Conservation (phyloP, 2,329 filamentous ascomycete genomes). For the Colletotrichum melonis region DNA sequence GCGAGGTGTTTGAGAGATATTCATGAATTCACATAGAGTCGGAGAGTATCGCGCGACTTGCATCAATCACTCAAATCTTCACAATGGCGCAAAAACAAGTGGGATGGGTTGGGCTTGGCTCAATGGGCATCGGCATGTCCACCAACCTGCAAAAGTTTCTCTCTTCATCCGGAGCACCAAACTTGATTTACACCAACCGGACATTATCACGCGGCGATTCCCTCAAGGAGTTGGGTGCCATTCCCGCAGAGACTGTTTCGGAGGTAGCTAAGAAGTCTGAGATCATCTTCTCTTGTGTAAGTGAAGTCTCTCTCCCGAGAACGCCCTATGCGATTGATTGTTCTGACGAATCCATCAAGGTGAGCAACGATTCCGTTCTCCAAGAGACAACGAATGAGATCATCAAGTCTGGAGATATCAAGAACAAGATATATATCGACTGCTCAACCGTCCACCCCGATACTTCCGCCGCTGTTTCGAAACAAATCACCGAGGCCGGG, state of each 20-base stretch:
- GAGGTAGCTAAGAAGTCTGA: conserved; percentile 48
- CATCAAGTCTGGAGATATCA: conserved; percentile 45
- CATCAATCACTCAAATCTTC: not conserved
- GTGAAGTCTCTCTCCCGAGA: conserved; percentile 30
- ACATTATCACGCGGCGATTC: conserved; percentile 45
- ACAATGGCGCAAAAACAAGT: conserved; percentile 16
- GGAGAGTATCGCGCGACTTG: too few relatives aligned
- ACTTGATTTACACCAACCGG: conserved; percentile 69
- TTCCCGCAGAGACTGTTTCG: conserved; percentile 46
- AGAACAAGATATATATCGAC: conserved; percentile 38
- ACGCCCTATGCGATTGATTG: not conserved
- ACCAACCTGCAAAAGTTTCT: conserved; percentile 58
- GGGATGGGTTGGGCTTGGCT: conserved; percentile 48
- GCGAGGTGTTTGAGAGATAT: too few relatives aligned
- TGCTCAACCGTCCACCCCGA: conserved; percentile 43
- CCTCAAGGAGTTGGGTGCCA: conserved; percentile 46
- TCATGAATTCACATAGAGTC: not conserved
- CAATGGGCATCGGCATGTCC: conserved; percentile 53
- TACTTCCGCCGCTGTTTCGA: conserved; percentile 40
- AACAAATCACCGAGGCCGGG: conserved; percentile 10
- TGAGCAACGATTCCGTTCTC: conserved; percentile 44
- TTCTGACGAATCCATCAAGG: not conserved
- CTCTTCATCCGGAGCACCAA: conserved; percentile 64
- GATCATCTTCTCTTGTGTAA: conserved; percentile 54
- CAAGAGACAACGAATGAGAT: conserved; percentile 20